These are phyloP conservation scores for Boletus rufocinnamomeus DNA, from an alignment of 768 basidiomycete genomes.

Conservation along the genomic window DNA sequence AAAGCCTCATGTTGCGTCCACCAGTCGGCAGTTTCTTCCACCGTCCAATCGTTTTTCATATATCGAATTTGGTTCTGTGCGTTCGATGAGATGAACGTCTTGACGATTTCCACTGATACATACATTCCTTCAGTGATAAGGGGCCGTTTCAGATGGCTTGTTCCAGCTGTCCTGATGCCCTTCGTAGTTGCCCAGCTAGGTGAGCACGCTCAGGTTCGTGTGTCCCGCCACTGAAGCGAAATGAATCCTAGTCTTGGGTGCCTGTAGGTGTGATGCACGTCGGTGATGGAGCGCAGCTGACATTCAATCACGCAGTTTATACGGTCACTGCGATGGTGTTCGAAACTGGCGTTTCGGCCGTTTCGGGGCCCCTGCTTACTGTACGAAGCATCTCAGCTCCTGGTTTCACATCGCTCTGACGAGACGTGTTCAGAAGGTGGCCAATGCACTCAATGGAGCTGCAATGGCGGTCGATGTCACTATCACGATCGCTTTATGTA, in stretches of 20 bases:
- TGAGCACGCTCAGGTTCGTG: neutral
- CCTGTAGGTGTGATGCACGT: conserved; percentile 11
- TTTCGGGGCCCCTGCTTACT: conserved; percentile 23
- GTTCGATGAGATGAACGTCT: conserved; percentile 5
- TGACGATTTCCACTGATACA: neutral
- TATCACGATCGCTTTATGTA: conserved; percentile 25
- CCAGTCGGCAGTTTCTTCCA: conserved; percentile 23
- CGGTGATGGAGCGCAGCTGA: conserved; percentile 5
- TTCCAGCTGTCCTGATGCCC: conserved; percentile 20
- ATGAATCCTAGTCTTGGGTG: conserved; percentile 13
- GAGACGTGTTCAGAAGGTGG: conserved; percentile 12
- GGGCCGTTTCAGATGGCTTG: conserved; percentile 20
- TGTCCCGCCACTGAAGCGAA: conserved; percentile 4
- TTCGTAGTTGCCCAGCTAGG: conserved; percentile 24
- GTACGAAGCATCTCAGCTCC: conserved; percentile 8
- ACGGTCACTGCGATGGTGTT: conserved; percentile 13
- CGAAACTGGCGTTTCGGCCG: conserved; percentile 17
- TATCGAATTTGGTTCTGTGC: conserved; percentile 27
- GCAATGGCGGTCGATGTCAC: conserved; percentile 21
- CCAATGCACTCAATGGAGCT: conserved; percentile 14
- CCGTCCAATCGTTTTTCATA: conserved; percentile 31
- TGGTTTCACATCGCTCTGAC: conserved; percentile 4
- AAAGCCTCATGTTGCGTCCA: conserved; percentile 15
- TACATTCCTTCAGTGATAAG: conserved; percentile 12
- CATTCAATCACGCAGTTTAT: conserved; percentile 15